phyloP scores from a whole-genome alignment of 73 alveolate species.

The Paraurostyla sp. region DNA sequence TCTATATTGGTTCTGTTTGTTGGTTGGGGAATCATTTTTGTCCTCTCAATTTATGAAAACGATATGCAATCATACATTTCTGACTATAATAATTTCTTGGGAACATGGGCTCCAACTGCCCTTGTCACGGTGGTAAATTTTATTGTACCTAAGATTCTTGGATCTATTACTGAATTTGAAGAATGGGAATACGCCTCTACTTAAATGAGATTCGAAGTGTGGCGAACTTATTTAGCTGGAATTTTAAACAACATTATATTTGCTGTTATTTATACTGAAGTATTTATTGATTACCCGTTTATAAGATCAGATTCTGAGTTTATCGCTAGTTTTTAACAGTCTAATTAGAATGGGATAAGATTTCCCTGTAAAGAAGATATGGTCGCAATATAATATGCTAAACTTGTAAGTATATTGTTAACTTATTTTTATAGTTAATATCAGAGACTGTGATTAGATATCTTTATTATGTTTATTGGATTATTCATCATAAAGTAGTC shows the following conservation, averaged over 20 bases:
- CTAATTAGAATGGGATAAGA: neutral
- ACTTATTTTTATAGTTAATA: conserved; percentile 17
- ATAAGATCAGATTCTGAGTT: conserved; percentile 53
- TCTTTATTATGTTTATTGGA: conserved; percentile 62
- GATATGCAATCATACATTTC: conserved; percentile 27
- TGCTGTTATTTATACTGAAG: conserved; percentile 52
- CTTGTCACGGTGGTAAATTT: conserved; percentile 58
- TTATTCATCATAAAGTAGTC: neutral
- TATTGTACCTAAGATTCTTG: conserved; percentile 51
- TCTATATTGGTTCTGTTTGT: conserved; percentile 25
- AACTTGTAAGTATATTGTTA: conserved; percentile 32
- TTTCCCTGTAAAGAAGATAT: conserved; percentile 74
- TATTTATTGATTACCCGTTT: conserved; percentile 56
- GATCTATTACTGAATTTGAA: conserved; percentile 59
- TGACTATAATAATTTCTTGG: conserved; percentile 1
- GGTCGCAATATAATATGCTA: conserved; percentile 39
- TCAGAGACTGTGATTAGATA: conserved; percentile 66
- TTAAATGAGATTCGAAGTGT: conserved; percentile 58
- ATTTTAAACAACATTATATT: conserved; percentile 59
- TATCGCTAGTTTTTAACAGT: neutral
- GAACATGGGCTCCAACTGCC: conserved; percentile 51
- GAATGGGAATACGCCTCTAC: conserved; percentile 71
- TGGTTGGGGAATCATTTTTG: conserved; percentile 64
- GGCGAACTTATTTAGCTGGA: conserved; percentile 69
- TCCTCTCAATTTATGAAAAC: conserved; percentile 44